Base-by-base conservation (phyloP, 257 asterid genomes). In the Salvia splendens region DNA sequence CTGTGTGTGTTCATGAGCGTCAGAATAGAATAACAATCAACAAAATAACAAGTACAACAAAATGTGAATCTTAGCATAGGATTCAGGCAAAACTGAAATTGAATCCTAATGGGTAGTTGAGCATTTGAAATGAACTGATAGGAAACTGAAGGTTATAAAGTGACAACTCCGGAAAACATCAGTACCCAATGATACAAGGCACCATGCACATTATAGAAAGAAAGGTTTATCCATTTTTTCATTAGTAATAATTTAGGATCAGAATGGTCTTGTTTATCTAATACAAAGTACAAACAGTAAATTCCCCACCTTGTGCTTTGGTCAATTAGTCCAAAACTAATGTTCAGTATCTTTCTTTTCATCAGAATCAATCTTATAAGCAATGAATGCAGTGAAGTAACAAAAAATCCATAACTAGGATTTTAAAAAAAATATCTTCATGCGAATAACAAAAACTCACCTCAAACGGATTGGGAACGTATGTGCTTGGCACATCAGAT, bases 391-490 rank as follows among this genome's bases (percentile, higher is more conserved):
- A 55, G 5, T 17, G 52, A 32, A 24, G 14, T 7, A 47, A 46
- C 51, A 4, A 70, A 12, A 15, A 67, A 65, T 17, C 57, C 59
- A 65, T 11, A 46, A 42, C 14, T 30, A 48, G 38, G 70, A 69
- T 48, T 32, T 17, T 66, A 38, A 2, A 56, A 56, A 20, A 55
- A 55, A 15, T 30, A 5, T 65, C 16, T 56, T 32, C 43, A 61
- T 42, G 66, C 65, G 47, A 65, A 64, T 50, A 67, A 33, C 38
- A 67, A 66, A 36, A 56, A 57, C 79, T 77, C 59, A 82, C 97
- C 91, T 90, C 89, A 41, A 43, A 49, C 40, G 84, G 64, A 40
- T 72, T 86, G 30, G 84, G 94, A 66, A 72, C 56, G 41, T 71
- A 75, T 64, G 80, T 59, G 83, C 79, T 83, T 53, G 57, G 77